phyloP scores from a whole-genome alignment of 2,329 filamentous ascomycete genomes.

The Endothia cerciana region DNA sequence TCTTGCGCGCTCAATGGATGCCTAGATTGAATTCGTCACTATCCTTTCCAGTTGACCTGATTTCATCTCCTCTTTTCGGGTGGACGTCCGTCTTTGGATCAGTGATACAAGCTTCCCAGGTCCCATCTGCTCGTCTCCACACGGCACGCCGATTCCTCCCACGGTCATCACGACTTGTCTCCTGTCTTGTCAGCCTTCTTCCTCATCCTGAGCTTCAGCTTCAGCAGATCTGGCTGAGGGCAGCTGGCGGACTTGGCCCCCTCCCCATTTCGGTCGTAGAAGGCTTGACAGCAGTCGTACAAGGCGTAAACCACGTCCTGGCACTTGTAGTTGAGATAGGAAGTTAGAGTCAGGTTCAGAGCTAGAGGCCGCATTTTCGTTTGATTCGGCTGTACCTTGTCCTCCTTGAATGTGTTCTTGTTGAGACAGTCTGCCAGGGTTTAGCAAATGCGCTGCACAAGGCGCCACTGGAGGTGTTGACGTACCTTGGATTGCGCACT shows the following conservation, averaged over 20 bases:
- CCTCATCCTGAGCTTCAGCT: constrained; percentile 83
- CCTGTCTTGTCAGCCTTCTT: constrained; percentile 40
- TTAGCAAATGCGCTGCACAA: not conserved
- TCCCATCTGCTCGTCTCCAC: not conserved
- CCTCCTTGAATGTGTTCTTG: constrained; percentile 84
- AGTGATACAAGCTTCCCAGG: constrained; percentile 41
- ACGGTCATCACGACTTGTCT: constrained; percentile 21
- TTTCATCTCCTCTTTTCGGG: constrained; percentile 44
- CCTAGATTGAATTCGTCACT: constrained; percentile 78
- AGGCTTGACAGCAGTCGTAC: constrained; percentile 90
- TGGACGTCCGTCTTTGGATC: constrained; percentile 42
- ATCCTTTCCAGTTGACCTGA: constrained; percentile 72
- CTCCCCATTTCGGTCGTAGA: constrained; percentile 81
- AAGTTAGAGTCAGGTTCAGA: not conserved
- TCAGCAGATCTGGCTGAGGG: constrained; percentile 78
- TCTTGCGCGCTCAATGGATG: constrained; percentile 97
- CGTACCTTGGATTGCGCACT: constrained; percentile 90
- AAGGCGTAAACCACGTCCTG: constrained; percentile 77
- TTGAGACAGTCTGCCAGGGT: constrained; percentile 71
- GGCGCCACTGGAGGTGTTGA: not conserved
- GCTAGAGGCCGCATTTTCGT: too few relatives aligned
- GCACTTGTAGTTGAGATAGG: constrained; percentile 54
- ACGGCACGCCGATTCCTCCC: not conserved
- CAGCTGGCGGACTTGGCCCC: constrained; percentile 79
- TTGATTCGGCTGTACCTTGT: constrained; percentile 43